Percentiles rank a stretch among this genome's conserved stretches.
These are phyloP conservation scores for Brassica balearica DNA, from an alignment of 441 rosid genomes.

Conservation along the genomic window DNA sequence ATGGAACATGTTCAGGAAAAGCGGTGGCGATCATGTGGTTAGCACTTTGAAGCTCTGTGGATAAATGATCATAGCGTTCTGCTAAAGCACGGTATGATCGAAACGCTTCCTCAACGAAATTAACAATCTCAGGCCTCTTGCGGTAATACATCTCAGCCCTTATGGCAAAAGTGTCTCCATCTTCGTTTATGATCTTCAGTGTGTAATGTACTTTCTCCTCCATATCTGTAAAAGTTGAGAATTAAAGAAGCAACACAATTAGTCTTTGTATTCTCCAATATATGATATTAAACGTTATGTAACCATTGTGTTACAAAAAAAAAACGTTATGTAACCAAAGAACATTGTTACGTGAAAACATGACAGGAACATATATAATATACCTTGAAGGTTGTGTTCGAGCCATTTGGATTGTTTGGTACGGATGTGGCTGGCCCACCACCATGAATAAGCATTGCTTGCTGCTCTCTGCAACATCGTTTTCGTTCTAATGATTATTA, in stretches of 20 bases:
- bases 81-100: slow-evolving; percentile 85
- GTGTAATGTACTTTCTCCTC: slow-evolving; percentile 70
- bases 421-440: slow-evolving; percentile 99
- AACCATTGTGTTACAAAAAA: background rate
- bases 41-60: slow-evolving; percentile 84
- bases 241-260: background rate
- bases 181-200: slow-evolving; percentile 72
- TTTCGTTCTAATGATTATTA: background rate
- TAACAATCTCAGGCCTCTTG: slow-evolving; percentile 83
- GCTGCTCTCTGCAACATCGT: slow-evolving; percentile 95
- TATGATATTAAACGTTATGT: background rate
- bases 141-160: slow-evolving; percentile 86
- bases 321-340: slow-evolving; percentile 4
- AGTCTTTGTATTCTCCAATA: background rate
- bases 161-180: slow-evolving; percentile 77
- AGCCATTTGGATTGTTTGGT: slow-evolving; percentile 99
- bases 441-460: slow-evolving; percentile 95
- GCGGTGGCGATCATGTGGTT: slow-evolving; percentile 86
- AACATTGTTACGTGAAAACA: slow-evolving; percentile 10
- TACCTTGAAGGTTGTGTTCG: slow-evolving; percentile 89
- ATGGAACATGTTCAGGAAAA: slow-evolving; percentile 82
- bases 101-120: slow-evolving; percentile 76
- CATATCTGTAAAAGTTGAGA: slow-evolving; percentile 62
- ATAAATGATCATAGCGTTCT: slow-evolving; percentile 78
- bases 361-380: background rate